Base-by-base conservation (phyloP, 2,329 filamentous ascomycete species). In the Trichophyton simii region DNA sequence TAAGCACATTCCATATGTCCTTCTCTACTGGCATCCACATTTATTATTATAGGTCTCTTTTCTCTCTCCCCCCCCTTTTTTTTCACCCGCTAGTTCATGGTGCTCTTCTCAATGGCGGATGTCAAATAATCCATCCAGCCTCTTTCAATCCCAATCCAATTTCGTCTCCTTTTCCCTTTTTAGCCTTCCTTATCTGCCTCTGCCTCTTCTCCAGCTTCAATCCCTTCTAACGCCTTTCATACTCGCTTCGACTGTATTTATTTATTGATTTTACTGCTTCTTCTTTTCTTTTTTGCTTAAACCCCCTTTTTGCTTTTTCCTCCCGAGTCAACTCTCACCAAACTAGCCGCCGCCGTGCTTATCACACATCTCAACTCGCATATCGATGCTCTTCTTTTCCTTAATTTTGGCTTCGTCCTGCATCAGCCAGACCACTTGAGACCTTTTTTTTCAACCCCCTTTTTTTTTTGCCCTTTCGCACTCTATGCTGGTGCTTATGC, bases 221-320 rank as follows among this genome's bases (percentile, higher is more conserved):
- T 13, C 34, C 34, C 3, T 13, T 38, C 9, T 13, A 38, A 38
- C 34, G 34, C 11, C 34, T 38, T 55, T 36, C 28, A 31, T 34
- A 46, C 57, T 42, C 48, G 54, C 59, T 57, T 60, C 55, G 22
- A 48, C 54, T 62, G 57, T 59, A 38, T 62, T 41, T 28, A 59
- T 61, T 58, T 55, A 57, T 36, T 60, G 50, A 31, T 52, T 62
- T 36, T 48, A 48, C 38, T 41, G 5, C 25, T 31, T 6, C n/a
- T 58, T 22, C 8, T 42, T 20, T 41, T 8, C 54, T 48, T 48
- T 36, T 42, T 38, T 42, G 22, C 34, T 20, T 61, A 38, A 38
- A 38, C 34, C 34, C 36, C 41, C 46, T n/a, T 28, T 25, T 60
- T 54, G 41, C 41, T 50, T 50, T 50, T 50, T 28, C 20, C 46